Evolutionary conservation across 768 basidiomycete species (phyloP).

Genomic region (Tylopilus vinaceipallidus): DNA sequence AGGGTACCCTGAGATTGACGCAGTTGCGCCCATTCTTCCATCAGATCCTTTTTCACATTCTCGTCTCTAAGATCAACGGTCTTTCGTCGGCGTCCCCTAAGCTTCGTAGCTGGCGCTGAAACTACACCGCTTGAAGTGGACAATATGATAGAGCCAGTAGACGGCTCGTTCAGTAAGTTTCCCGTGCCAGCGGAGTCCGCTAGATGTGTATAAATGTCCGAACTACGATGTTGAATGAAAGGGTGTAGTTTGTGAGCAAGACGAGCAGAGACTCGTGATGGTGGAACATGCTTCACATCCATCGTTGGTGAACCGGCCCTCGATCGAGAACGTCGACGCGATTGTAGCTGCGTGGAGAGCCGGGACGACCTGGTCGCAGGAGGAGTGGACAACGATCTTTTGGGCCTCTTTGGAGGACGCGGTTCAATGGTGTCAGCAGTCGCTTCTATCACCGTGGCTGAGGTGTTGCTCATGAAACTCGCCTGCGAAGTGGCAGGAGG

Average conservation of each 20-base stretch:
- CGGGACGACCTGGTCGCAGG: slow-evolving; percentile 11
- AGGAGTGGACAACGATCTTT: slow-evolving; percentile 21
- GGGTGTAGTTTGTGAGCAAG: slow-evolving; percentile 20
- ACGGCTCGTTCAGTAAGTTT: slow-evolving; percentile 8
- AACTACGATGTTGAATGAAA: slow-evolving; percentile 9
- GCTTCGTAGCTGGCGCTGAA: slow-evolving; percentile 7
- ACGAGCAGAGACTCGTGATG: slow-evolving; percentile 22
- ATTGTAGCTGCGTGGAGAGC: slow-evolving; percentile 3
- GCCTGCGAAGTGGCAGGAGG: background rate
- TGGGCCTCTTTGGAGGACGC: slow-evolving; percentile 21
- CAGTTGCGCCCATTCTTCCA: slow-evolving; percentile 31
- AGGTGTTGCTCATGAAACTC: background rate
- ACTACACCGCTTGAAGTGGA: background rate
- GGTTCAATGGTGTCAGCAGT: slow-evolving; percentile 1
- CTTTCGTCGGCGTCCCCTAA: slow-evolving; percentile 18
- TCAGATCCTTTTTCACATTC: slow-evolving; percentile 21
- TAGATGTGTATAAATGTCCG: slow-evolving; percentile 30
- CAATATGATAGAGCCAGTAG: background rate
- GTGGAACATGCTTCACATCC: slow-evolving; percentile 1
- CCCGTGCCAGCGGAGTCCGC: slow-evolving; percentile 19
- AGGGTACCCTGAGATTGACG: slow-evolving; percentile 28
- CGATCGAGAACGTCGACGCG: slow-evolving; percentile 17
- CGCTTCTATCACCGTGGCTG: background rate
- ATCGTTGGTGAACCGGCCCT: slow-evolving; percentile 14
- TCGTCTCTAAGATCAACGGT: slow-evolving; percentile 18